Evolutionary conservation across 2,329 filamentous ascomycete genomes (phyloP), one percentile per base, ranked within the genome.

Genomic region (Cladosporium cucumerinum): DNA sequence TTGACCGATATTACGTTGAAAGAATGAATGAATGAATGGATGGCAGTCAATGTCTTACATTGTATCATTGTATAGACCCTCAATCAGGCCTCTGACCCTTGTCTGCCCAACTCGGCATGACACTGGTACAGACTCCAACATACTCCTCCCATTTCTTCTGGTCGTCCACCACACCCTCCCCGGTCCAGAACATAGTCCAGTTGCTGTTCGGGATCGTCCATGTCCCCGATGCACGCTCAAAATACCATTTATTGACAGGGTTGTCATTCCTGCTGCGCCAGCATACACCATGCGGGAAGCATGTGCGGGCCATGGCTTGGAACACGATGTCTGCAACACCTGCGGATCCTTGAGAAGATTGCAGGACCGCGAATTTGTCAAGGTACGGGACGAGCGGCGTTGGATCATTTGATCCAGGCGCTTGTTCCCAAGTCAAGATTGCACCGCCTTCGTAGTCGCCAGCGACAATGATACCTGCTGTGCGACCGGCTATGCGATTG

Each of bases 171-270:
- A 86, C 80, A 64, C 89, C 82, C 55, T 86, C 85, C 0, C 86
- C 83, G 1, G 95, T 99, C 93, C 95, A 99, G 74, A 99, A 99
- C 93, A 98, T 97, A 3, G 93, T 92, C 95, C 95, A 99, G 70
- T 93, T 89, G 54, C 86, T 91, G n/a, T 86, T 87, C 0, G 85
- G 83, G 43, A 99, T 79, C 79, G 96, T 95, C 84, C 89, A 90
- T 2, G 89, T 93, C 0, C 95, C 95, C 57, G 86, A 81, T 2
- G 91, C 92, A 57, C 95, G 85, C 78, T 99, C 95, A 78, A 98
- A 97, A 77, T 99, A 99, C 95, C 95, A 99, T 76, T 97, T 97
- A 75, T 99, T 99, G 5, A 99, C 95, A 0, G 93, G 94, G 74
- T 99, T 98, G 74, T 93, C 87, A 73, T 89, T 90, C 60, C 95